These are phyloP conservation scores for Spathaspora hagerdaliae DNA, from an alignment of 805 yeast genomes.

Conservation along the genomic window DNA sequence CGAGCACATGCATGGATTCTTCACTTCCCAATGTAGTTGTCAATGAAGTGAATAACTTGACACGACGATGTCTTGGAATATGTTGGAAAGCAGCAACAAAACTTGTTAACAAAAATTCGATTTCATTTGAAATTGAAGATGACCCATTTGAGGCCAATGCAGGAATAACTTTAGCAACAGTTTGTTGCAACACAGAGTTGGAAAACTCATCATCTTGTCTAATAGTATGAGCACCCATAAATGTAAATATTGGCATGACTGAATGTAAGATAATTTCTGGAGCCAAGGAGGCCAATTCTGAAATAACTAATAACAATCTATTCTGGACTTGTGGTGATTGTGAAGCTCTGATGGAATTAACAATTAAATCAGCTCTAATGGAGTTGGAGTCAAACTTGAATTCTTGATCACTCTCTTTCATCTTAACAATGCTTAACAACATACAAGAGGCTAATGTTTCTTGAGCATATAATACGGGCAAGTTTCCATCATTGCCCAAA, in stretches of 20 bases:
- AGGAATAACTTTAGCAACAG: conserved; percentile 85
- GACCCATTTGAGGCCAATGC: conserved; percentile 57
- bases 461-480: conserved; percentile 88
- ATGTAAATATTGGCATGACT: conserved; percentile 99
- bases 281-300: conserved; percentile 80
- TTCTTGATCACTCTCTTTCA: conserved; percentile 32
- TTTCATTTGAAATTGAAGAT: conserved; percentile 49
- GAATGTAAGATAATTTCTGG: conserved; percentile 92
- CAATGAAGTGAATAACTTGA: conserved; percentile 73
- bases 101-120: conserved; percentile 79
- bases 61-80: conserved; percentile 95
- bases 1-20: conserved; percentile 62
- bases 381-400: conserved; percentile 54
- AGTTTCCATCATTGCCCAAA: conserved; percentile 83
- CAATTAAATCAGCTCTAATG: conserved; percentile 84
- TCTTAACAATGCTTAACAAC: conserved; percentile 58
- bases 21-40: conserved; percentile 70
- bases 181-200: conserved; percentile 86
- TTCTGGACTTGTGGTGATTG: conserved; percentile 94
- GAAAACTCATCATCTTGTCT: conserved; percentile 97
- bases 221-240: conserved; percentile 97
- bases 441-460: conserved; percentile 87
- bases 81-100: conserved; percentile 94
- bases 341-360: conserved; percentile 84
- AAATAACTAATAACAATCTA: conserved; percentile 74